Evolutionary conservation across 208 protist species (phyloP).

Genomic region (Novymonas esmeraldas): DNA sequence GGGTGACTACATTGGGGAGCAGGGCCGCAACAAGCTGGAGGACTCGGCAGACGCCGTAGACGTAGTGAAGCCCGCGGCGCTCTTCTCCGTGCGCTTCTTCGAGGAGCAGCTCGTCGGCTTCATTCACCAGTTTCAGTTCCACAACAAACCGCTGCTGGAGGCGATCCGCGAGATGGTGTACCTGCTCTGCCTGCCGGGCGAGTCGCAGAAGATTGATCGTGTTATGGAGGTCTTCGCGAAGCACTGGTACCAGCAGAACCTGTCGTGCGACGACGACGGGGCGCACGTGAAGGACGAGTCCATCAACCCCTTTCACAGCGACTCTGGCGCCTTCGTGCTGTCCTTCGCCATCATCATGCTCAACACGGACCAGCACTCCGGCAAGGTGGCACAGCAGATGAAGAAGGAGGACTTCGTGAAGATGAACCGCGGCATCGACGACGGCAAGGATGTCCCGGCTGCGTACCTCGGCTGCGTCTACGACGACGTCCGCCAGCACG

Average conservation of each 20-base stretch:
- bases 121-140: conserved; percentile 80
- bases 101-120: conserved; percentile 78
- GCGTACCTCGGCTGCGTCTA: conserved; percentile 92
- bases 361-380: conserved; percentile 98
- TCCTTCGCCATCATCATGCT: conserved; percentile 99
- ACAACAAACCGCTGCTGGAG: conserved; percentile 69
- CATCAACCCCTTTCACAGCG: conserved; percentile 85
- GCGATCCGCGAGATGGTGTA: conserved; percentile 90
- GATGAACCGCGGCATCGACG: conserved; percentile 97
- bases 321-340: conserved; percentile 92
- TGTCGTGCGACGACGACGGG: conserved; percentile 19
- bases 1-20: conserved; percentile 89
- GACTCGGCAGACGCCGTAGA: background rate
- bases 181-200: conserved; percentile 84
- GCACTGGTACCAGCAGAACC: conserved; percentile 78
- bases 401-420: conserved; percentile 92
- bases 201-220: conserved; percentile 95
- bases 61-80: conserved; percentile 17
- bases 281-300: conserved; percentile 29
- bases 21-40: conserved; percentile 56
- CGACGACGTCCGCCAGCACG: conserved; percentile 91
- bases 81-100: conserved; percentile 79
- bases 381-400: conserved; percentile 94
- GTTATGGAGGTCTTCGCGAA: conserved; percentile 92
- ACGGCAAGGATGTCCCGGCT: conserved; percentile 88